These are phyloP conservation scores for Fusarium anthophilum DNA, from an alignment of 2,329 filamentous ascomycete species.

Conservation along the genomic window DNA sequence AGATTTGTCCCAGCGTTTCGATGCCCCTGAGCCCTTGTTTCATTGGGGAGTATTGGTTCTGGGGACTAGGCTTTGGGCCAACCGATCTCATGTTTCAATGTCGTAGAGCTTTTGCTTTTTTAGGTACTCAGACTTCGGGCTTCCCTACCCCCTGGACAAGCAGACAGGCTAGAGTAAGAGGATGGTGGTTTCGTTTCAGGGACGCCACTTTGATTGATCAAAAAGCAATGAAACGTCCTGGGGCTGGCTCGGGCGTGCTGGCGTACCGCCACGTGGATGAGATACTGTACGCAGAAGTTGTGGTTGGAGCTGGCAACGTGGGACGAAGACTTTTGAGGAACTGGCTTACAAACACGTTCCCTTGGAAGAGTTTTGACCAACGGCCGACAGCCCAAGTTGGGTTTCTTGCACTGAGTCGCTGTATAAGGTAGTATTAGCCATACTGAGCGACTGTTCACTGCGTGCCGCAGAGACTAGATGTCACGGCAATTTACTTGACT, in stretches of 20 bases:
- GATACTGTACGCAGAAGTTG: constrained; percentile 12
- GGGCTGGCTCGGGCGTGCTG: constrained; percentile 20
- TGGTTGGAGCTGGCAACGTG: constrained; percentile 10
- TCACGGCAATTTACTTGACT: constrained; percentile 24
- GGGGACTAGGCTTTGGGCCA: constrained; percentile 29
- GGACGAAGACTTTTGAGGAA: constrained; percentile 15
- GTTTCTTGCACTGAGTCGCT: not conserved
- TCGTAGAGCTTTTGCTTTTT: constrained; percentile 36
- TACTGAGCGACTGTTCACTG: not conserved
- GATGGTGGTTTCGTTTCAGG: constrained; percentile 19
- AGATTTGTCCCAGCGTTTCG: constrained; percentile 23
- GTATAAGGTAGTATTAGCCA: not conserved
- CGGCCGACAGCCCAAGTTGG: not conserved
- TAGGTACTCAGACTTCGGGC: constrained; percentile 21
- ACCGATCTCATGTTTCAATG: constrained; percentile 41
- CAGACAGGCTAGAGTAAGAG: constrained; percentile 10
- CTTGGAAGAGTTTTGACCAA: not conserved
- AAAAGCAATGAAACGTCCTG: constrained; percentile 26
- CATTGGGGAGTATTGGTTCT: constrained; percentile 35
- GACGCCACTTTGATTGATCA: constrained; percentile 16
- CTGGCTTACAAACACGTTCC: constrained; percentile 5
- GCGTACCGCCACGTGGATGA: constrained; percentile 39
- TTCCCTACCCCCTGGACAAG: constrained; percentile 2
- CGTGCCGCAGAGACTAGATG: constrained; percentile 10
- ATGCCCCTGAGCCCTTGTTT: constrained; percentile 36